These are phyloP conservation scores for Paragyromitra xinjiangensis DNA, from an alignment of 495 filamentous ascomycete genomes.

Conservation along the genomic window DNA sequence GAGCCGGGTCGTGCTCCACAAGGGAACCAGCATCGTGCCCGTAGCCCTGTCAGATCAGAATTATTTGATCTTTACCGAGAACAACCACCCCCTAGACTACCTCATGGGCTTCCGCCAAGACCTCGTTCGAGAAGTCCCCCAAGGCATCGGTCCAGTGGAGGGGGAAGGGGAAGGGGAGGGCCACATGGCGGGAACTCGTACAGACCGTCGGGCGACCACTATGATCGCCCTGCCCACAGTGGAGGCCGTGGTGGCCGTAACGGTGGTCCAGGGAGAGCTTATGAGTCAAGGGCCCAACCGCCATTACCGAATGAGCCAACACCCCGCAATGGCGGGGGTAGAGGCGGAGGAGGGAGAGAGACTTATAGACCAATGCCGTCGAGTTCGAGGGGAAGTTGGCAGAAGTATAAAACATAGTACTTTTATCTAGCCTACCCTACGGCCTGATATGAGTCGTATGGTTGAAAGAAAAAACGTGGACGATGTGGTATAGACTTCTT, in stretches of 20 bases:
- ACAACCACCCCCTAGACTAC: slow-evolving; percentile 21
- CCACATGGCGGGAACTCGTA: slow-evolving; percentile 18
- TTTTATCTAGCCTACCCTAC: not conserved
- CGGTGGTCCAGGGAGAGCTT: slow-evolving; percentile 2
- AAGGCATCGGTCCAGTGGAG: not conserved
- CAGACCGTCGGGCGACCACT: slow-evolving; percentile 11
- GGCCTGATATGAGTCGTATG: not conserved
- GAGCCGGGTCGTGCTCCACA: slow-evolving; percentile 1
- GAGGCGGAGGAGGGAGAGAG: slow-evolving; percentile 32
- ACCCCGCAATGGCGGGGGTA: slow-evolving; percentile 17
- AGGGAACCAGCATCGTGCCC: slow-evolving; percentile 15
- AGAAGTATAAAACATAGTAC: slow-evolving; percentile 24
- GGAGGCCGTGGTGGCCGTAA: slow-evolving; percentile 19
- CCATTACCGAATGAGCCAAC: slow-evolving; percentile 38
- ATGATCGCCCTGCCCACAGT: slow-evolving; percentile 17
- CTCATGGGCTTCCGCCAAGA: slow-evolving; percentile 26
- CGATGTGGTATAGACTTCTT: not conserved
- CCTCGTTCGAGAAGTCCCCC: slow-evolving; percentile 38
- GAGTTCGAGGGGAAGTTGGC: slow-evolving; percentile 40
- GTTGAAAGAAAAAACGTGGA: not conserved
- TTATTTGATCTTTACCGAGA: slow-evolving; percentile 42
- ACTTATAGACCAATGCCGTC: slow-evolving; percentile 20
- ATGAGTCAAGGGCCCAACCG: slow-evolving; percentile 35
- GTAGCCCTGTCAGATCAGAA: slow-evolving; percentile 23
- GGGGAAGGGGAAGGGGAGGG: slow-evolving; percentile 31